A percentile compares a stretch with the other conserved stretches of the same genome.
Evolutionary conservation across 768 basidiomycete species (phyloP).

Genomic region (Pleurotus ostreatus): DNA sequence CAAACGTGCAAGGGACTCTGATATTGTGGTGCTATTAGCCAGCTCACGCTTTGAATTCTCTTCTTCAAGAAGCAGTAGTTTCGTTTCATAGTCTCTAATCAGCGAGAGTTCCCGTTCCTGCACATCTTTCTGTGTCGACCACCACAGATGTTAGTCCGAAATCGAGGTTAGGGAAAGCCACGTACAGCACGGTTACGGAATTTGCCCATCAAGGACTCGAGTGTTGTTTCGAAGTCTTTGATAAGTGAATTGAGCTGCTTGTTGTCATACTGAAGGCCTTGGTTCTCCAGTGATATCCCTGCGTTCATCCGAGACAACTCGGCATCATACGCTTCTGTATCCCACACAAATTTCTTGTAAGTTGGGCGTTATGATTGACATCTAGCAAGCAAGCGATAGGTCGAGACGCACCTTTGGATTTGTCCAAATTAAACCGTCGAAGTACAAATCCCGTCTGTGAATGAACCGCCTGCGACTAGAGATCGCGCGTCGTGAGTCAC

Average conservation of each 20-base stretch:
- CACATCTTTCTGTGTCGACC: conserved; percentile 66
- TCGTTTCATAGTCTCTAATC: conserved; percentile 86
- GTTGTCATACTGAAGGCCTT: conserved; percentile 85
- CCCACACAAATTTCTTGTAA: conserved; percentile 10
- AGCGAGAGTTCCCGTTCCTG: conserved; percentile 89
- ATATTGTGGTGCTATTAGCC: conserved; percentile 57
- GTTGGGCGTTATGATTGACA: conserved; percentile 4
- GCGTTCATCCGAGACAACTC: conserved; percentile 89
- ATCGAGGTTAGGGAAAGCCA: conserved; percentile 16
- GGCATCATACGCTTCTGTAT: conserved; percentile 80
- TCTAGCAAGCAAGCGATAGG: background rate
- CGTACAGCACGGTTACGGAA: conserved; percentile 90
- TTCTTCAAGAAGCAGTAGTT: conserved; percentile 74
- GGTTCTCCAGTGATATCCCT: conserved; percentile 78
- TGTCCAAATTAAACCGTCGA: conserved; percentile 86
- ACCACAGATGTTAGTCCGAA: background rate
- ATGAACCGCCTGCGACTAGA: conserved; percentile 81
- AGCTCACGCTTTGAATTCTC: conserved; percentile 58
- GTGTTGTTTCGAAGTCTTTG: conserved; percentile 96
- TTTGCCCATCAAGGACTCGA: conserved; percentile 88
- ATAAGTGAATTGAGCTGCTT: conserved; percentile 88
- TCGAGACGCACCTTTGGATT: conserved; percentile 61
- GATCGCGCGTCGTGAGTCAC: too few species aligned
- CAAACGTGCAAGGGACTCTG: conserved; percentile 64
- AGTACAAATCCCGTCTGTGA: conserved; percentile 91